These are phyloP conservation scores for Heliocybe sulcata DNA, from an alignment of 1,284 basidiomycete genomes.

Conservation along the genomic window DNA sequence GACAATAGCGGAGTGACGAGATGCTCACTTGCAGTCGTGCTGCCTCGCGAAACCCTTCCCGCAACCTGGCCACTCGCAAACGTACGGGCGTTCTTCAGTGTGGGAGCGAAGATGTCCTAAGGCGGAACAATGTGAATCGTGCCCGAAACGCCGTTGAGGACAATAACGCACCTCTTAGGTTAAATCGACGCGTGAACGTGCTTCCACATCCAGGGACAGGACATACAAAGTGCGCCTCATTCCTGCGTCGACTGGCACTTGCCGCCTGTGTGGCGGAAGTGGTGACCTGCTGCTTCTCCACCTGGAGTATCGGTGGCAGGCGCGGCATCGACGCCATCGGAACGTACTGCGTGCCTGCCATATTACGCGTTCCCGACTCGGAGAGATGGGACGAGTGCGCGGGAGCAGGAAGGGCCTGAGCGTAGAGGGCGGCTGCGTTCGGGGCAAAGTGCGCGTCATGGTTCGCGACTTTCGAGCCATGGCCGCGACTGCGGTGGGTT, in stretches of 20 bases:
- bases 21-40: slow-evolving; percentile 89
- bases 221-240: slow-evolving; percentile 88
- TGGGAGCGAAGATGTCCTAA: slow-evolving; percentile 93
- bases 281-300: slow-evolving; percentile 90
- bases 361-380: slow-evolving; percentile 2
- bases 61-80: slow-evolving; percentile 90
- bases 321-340: slow-evolving; percentile 33
- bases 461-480: slow-evolving; percentile 5
- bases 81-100: slow-evolving; percentile 90
- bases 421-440: slow-evolving; percentile 16
- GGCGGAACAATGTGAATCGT: neutral
- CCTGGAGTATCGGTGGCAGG: slow-evolving; percentile 75
- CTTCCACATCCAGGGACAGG: slow-evolving; percentile 94
- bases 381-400: slow-evolving; percentile 7
- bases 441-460: slow-evolving; percentile 20
- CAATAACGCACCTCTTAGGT: slow-evolving; percentile 58
- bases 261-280: slow-evolving; percentile 93
- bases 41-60: slow-evolving; percentile 92
- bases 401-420: slow-evolving; percentile 6
- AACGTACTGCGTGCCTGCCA: slow-evolving; percentile 5
- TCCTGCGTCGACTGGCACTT: slow-evolving; percentile 81
- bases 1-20: slow-evolving; percentile 8
- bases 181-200: slow-evolving; percentile 88
- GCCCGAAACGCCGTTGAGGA: slow-evolving; percentile 8
- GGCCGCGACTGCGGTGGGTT: slow-evolving; percentile 5